phyloP scores from a whole-genome alignment of 495 filamentous ascomycete genomes.

The Penicillium flavigenum region DNA sequence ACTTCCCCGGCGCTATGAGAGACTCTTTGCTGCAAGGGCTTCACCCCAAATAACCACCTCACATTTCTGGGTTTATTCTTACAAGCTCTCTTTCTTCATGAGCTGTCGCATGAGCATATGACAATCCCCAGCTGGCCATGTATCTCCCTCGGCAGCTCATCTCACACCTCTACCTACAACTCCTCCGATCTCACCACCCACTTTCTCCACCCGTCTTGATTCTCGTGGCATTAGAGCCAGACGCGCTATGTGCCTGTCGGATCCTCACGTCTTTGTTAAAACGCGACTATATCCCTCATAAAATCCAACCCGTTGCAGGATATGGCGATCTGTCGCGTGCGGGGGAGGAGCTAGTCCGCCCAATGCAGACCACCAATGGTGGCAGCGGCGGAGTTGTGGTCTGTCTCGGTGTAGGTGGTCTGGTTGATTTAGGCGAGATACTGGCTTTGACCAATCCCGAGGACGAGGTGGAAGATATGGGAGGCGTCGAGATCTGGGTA shows the following conservation, averaged over 20 bases:
- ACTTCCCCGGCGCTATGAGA: conserved; percentile 20
- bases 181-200: conserved; percentile 75
- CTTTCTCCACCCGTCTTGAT: conserved; percentile 88
- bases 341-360: conserved; percentile 71
- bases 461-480: conserved; percentile 59
- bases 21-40: conserved; percentile 12
- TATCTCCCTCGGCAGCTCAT: conserved; percentile 91
- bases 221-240: conserved; percentile 88
- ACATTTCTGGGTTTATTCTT: conserved; percentile 8
- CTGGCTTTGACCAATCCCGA: conserved; percentile 60
- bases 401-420: conserved; percentile 87
- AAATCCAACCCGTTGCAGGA: conserved; percentile 90
- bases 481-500: conserved; percentile 88
- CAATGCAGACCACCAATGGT: conserved; percentile 77
- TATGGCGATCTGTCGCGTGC: conserved; percentile 84
- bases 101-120: conserved; percentile 23
- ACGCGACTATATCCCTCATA: conserved; percentile 97
- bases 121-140: conserved; percentile 55
- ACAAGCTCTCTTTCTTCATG: conserved; percentile 21
- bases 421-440: conserved; percentile 77
- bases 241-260: conserved; percentile 92
- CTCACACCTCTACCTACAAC: conserved; percentile 84
- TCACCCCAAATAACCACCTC: conserved; percentile 10
- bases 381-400: conserved; percentile 84
- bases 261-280: conserved; percentile 89